phyloP scores from a whole-genome alignment of 345 rosid genomes.

The Euphorbia lathyris region DNA sequence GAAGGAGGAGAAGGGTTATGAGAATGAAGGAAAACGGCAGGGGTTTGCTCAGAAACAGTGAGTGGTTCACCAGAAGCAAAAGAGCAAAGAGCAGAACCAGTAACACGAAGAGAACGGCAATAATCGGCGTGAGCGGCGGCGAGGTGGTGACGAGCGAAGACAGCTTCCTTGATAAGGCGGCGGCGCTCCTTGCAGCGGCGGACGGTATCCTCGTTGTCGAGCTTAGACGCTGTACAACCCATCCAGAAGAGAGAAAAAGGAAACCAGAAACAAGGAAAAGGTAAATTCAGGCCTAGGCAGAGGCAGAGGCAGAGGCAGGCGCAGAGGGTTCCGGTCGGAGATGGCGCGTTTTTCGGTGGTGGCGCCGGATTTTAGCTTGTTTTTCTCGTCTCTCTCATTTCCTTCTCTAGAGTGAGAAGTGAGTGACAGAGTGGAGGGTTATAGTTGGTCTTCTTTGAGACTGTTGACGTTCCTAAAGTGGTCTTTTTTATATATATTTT shows the following conservation, averaged over 20 bases:
- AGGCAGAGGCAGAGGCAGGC: no score
- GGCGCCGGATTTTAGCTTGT: constrained; percentile 20
- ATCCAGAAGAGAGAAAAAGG: no score
- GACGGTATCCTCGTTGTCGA: constrained; percentile 90
- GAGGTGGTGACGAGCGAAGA: constrained; percentile 72
- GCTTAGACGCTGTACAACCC: constrained; percentile 95
- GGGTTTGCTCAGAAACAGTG: constrained; percentile 77
- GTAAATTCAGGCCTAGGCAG: no score
- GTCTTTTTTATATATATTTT: no score
- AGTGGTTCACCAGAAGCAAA: constrained; percentile 81
- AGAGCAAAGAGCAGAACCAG: constrained; percentile 80
- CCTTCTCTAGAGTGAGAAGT: not conserved
- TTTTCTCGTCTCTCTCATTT: not conserved
- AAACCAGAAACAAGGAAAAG: not conserved
- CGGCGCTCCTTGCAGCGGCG: constrained; percentile 95
- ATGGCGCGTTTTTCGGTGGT: not conserved
- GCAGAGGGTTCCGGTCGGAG: no score
- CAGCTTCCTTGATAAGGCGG: constrained; percentile 90
- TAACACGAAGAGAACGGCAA: constrained; percentile 76
- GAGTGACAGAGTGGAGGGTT: constrained; percentile 4
- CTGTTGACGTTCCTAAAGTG: not conserved
- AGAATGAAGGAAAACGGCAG: constrained; percentile 69
- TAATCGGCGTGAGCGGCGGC: constrained; percentile 96
- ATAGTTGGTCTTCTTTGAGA: not conserved
- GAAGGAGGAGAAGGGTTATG: constrained; percentile 21